These are phyloP conservation scores for Phylloporus sp. DNA, from an alignment of 768 basidiomycete genomes.

Conservation along the genomic window DNA sequence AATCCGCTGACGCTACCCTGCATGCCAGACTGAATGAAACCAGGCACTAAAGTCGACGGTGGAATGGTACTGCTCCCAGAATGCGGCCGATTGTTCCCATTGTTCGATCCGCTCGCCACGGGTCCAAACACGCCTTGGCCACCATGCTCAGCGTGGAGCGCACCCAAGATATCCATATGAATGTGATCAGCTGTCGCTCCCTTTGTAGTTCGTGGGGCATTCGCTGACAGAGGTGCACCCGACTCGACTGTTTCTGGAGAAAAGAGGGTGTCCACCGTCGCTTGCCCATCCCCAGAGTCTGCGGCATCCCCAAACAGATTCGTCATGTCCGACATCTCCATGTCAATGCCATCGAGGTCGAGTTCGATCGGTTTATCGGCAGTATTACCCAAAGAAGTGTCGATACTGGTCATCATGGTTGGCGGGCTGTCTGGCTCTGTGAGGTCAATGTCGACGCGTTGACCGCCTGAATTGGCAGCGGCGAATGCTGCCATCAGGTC, in stretches of 20 bases:
- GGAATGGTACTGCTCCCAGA: conserved; percentile 28
- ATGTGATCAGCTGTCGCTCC: conserved; percentile 17
- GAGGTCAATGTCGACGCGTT: conserved; percentile 54
- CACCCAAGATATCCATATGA: conserved; percentile 37
- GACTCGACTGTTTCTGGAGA: conserved; percentile 39
- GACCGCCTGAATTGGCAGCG: conserved; percentile 30
- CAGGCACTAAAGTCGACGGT: conserved; percentile 41
- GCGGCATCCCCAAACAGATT: conserved; percentile 53
- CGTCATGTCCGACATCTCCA: conserved; percentile 49
- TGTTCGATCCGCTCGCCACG: conserved; percentile 25
- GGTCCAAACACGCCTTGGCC: conserved; percentile 22
- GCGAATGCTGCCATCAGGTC: conserved; percentile 66
- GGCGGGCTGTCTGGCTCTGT: conserved; percentile 40
- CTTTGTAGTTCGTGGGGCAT: conserved; percentile 18
- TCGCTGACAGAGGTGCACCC: conserved; percentile 13
- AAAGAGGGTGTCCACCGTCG: conserved; percentile 47
- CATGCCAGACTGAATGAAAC: conserved; percentile 31
- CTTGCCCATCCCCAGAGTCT: conserved; percentile 34
- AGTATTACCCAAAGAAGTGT: conserved; percentile 50
- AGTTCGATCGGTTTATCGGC: conserved; percentile 82
- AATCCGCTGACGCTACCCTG: conserved; percentile 34
- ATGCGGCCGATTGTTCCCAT: conserved; percentile 11
- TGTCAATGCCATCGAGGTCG: conserved; percentile 66
- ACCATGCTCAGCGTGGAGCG: conserved; percentile 22
- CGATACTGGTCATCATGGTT: conserved; percentile 24